phyloP scores from a whole-genome alignment of 805 yeast genomes.

The Starmerella tilneyi region DNA sequence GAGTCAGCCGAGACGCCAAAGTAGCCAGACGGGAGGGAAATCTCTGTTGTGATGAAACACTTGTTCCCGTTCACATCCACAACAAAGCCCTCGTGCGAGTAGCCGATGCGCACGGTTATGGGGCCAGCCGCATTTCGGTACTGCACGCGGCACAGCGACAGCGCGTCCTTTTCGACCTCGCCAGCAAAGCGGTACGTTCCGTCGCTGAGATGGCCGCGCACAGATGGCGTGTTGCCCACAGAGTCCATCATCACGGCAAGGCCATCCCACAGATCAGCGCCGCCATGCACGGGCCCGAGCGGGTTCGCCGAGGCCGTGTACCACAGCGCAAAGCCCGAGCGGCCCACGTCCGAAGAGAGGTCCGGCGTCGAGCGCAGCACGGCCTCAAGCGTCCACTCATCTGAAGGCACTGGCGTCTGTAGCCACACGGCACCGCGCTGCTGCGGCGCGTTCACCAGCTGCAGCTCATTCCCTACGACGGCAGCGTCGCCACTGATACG shows the following conservation, averaged over 20 bases:
- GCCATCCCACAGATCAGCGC: conserved; percentile 35
- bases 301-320: conserved; percentile 26
- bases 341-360: conserved; percentile 19
- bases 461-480: conserved; percentile 12
- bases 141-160: conserved; percentile 31
- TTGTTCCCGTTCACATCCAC: conserved; percentile 34
- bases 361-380: conserved; percentile 26
- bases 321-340: conserved; percentile 34
- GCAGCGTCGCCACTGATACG: conserved; percentile 17
- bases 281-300: conserved; percentile 33
- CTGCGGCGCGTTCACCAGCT: conserved; percentile 17
- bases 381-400: conserved; percentile 32
- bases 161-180: conserved; percentile 29
- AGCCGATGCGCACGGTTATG: conserved; percentile 29
- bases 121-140: conserved; percentile 31
- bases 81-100: conserved; percentile 28
- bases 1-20: conserved; percentile 32
- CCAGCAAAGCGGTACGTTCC: conserved; percentile 28
- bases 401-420: conserved; percentile 24
- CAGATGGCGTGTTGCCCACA: conserved; percentile 25
- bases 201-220: conserved; percentile 36
- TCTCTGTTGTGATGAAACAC: conserved; percentile 30
- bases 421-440: conserved; percentile 32
- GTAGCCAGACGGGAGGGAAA: conserved; percentile 30
- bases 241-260: conserved; percentile 34